Evolutionary conservation across 23 red algal species (phyloP).

Genomic region (Cyanidioschyzon merolae): DNA sequence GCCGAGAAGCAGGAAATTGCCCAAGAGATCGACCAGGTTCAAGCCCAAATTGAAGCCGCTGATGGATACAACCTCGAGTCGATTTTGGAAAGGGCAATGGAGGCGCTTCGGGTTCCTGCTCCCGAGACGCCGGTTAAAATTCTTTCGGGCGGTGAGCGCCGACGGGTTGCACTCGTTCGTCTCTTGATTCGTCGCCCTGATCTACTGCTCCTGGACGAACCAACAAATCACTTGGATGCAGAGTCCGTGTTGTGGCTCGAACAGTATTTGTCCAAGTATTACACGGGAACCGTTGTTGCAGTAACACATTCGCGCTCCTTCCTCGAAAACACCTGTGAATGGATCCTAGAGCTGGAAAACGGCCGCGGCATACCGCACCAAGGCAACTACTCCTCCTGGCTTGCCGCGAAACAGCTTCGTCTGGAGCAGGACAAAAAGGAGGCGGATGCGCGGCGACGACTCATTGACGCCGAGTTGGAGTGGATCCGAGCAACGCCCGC

Average conservation of each 20-base stretch:
- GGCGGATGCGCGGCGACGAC: constrained; percentile 29
- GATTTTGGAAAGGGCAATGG: constrained; percentile 55
- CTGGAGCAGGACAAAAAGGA: constrained; percentile 65
- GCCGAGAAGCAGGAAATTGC: constrained; percentile 33
- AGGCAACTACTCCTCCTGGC: constrained; percentile 75
- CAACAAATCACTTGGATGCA: constrained; percentile 79
- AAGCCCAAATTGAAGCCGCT: constrained; percentile 58
- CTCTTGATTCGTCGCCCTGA: constrained; percentile 61
- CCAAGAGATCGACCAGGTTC: constrained; percentile 52
- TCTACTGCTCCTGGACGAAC: constrained; percentile 74
- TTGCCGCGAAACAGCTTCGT: constrained; percentile 55
- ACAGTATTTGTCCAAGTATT: constrained; percentile 59
- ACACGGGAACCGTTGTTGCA: constrained; percentile 52
- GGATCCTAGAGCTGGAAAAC: constrained; percentile 80
- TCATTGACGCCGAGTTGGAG: constrained; percentile 62
- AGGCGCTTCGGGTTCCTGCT: constrained; percentile 65
- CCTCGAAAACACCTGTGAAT: constrained; percentile 64
- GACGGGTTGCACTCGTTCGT: constrained; percentile 58
- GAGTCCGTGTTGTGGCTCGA: constrained; percentile 77
- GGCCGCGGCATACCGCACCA: constrained; percentile 61
- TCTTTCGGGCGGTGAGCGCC: constrained; percentile 64
- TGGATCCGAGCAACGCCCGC: constrained; percentile 64
- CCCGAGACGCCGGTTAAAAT: constrained; percentile 48
- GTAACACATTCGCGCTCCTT: constrained; percentile 82
- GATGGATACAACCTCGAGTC: constrained; percentile 77